Conservation (phyloP, 2,329 filamentous ascomycete genomes). For the Truncatella angustata region DNA sequence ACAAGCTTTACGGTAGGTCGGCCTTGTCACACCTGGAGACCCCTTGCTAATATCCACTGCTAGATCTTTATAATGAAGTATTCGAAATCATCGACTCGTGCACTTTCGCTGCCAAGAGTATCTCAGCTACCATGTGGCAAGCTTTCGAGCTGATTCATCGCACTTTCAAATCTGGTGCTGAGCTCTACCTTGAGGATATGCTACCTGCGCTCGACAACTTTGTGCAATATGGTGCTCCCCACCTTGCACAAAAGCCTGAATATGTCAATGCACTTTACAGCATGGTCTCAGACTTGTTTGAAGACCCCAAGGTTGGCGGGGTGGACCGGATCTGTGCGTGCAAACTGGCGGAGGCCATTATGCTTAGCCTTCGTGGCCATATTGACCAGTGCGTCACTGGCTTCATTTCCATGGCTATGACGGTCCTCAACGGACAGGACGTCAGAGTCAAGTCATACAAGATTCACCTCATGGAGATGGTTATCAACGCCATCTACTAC, state of each 20-base stretch:
- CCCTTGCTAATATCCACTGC: slow-evolving; percentile 14
- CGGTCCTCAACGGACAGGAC: slow-evolving; percentile 70
- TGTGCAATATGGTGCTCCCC: slow-evolving; percentile 83
- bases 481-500: slow-evolving; percentile 98
- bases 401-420: slow-evolving; percentile 89
- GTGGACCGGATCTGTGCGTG: slow-evolving; percentile 96
- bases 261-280: slow-evolving; percentile 87
- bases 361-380: slow-evolving; percentile 87
- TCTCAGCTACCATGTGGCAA: slow-evolving; percentile 97
- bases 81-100: slow-evolving; percentile 99
- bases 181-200: slow-evolving; percentile 98
- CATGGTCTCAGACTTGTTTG: slow-evolving; percentile 95
- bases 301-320: slow-evolving; percentile 85
- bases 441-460: slow-evolving; percentile 89
- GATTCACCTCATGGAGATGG: slow-evolving; percentile 97
- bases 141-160: slow-evolving; percentile 95
- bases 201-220: slow-evolving; percentile 97
- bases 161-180: slow-evolving; percentile 95
- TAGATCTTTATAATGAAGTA: slow-evolving; percentile 93
- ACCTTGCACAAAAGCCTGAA: slow-evolving; percentile 76
- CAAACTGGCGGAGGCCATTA: slow-evolving; percentile 95
- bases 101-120: slow-evolving; percentile 94
- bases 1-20: slow-evolving; percentile 84
- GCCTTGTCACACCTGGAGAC: background rate
- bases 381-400: slow-evolving; percentile 86